phyloP scores from a whole-genome alignment of 2,329 filamentous ascomycete species.

The Metarhizium robertsii region DNA sequence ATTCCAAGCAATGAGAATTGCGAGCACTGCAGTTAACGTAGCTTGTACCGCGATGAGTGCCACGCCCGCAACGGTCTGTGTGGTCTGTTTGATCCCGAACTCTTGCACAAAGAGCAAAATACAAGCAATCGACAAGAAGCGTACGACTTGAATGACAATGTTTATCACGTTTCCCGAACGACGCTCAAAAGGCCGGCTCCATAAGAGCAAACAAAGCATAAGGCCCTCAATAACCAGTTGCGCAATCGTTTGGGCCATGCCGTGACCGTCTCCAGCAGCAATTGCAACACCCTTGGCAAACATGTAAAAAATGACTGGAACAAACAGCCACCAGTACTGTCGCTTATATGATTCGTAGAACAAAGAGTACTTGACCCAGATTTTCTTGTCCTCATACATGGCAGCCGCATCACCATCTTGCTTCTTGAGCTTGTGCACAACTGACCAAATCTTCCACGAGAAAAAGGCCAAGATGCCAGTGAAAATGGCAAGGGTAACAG shows the following conservation, averaged over 20 bases:
- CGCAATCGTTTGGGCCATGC: conserved; percentile 68
- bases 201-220: conserved; percentile 71
- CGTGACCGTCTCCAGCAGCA: conserved; percentile 77
- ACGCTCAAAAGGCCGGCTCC: conserved; percentile 78
- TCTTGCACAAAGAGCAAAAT: conserved; percentile 92
- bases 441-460: conserved; percentile 70
- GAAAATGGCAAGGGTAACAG: conserved; percentile 69
- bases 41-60: conserved; percentile 89
- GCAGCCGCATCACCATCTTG: conserved; percentile 61
- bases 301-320: conserved; percentile 82
- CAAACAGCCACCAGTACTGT: conserved; percentile 94
- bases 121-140: conserved; percentile 79
- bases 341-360: conserved; percentile 97
- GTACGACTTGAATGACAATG: conserved; percentile 80
- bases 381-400: conserved; percentile 81
- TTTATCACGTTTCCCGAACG: conserved; percentile 89
- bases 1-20: conserved; percentile 82
- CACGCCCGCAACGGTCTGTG: conserved; percentile 89
- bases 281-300: conserved; percentile 82
- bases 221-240: conserved; percentile 74
- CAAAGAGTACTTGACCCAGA: conserved; percentile 91
- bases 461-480: conserved; percentile 77
- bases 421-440: conserved; percentile 65
- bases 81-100: conserved; percentile 80
- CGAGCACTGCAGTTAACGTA: conserved; percentile 69